Evolutionary conservation across 2,329 filamentous ascomycete genomes (phyloP), one percentile per base, ranked within the genome.

Genomic region (Onygena corvina): DNA sequence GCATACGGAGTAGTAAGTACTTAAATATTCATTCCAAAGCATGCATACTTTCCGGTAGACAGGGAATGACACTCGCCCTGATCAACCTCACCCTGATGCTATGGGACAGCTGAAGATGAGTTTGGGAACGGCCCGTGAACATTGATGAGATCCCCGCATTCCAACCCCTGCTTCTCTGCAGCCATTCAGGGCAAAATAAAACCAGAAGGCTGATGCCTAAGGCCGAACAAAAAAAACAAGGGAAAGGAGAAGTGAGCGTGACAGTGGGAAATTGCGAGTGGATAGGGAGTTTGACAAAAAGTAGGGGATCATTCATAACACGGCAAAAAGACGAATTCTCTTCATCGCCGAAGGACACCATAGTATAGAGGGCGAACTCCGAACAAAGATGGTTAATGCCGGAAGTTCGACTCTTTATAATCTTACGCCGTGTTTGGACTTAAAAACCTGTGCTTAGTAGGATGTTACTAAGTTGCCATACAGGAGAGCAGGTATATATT

Each of bases 61-160:
- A n/a, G n/a, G n/a, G n/a, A n/a, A n/a, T n/a, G n/a, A n/a, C n/a
- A n/a, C n/a, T n/a, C n/a, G n/a, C 23, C 36, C 27, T 42, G 21
- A 42, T 42, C 21, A n/a, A n/a, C n/a, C n/a, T 27, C 36, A 42
- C 36, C 36, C n/a, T n/a, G 21, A 25, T 29, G 21, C 27, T 14
- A 42, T 42, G 21, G 21, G 25, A 42, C 38, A 42, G 38, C 21
- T 42, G 21, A 23, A n/a, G 27, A 42, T 23, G 25, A 42, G 38
- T 42, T 42, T n/a, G n/a, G 38, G 38, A n/a, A 20, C 38, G 38
- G 38, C 38, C 38, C 38, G 38, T 42, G 38, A 25, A 42, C 27
- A 14, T 27, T 42, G 21, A 14, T 27, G 21, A 25, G 21, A 25
- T 42, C 38, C 16, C 35, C 35, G 35, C 35, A 40, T 40, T 12